Conservation (phyloP, 768 basidiomycete species). For the Postia placenta region DNA sequence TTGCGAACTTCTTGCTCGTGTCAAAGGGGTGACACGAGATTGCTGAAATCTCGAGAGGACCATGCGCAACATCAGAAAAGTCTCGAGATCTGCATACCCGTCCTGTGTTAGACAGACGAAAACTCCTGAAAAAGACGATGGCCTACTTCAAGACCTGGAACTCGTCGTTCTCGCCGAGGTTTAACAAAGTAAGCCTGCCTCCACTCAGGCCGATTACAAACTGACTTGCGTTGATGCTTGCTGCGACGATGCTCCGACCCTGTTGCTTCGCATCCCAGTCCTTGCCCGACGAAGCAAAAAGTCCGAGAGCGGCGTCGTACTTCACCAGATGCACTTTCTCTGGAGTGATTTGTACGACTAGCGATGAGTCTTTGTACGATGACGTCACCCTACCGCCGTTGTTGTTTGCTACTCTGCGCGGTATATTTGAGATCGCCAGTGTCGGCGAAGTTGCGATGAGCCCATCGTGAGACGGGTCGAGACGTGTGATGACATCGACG, state of each 20-base stretch:
- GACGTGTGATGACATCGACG: constrained; percentile 34
- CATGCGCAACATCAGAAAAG: constrained; percentile 7
- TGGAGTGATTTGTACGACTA: constrained; percentile 70
- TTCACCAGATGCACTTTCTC: constrained; percentile 50
- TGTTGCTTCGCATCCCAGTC: constrained; percentile 30
- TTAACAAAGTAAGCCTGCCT: constrained; percentile 47
- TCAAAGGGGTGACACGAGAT: constrained; percentile 60
- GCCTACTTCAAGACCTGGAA: constrained; percentile 29
- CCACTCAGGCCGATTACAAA: constrained; percentile 53
- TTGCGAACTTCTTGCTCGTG: constrained; percentile 37
- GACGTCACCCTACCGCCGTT: constrained; percentile 15
- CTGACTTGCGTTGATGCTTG: constrained; percentile 65
- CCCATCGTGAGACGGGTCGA: constrained; percentile 32
- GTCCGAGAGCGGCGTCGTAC: constrained; percentile 38
- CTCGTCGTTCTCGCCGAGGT: constrained; percentile 34
- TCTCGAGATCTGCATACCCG: constrained; percentile 9
- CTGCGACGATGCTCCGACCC: constrained; percentile 52
- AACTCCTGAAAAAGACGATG: background rate
- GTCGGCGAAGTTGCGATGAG: constrained; percentile 51
- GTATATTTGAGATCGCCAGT: constrained; percentile 56
- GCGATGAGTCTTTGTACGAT: constrained; percentile 39
- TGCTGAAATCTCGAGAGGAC: constrained; percentile 56
- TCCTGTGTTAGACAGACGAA: background rate
- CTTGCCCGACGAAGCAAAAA: constrained; percentile 35
- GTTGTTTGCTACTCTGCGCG: constrained; percentile 23